Percentiles rank a stretch among this genome's conserved stretches.
phyloP scores from a whole-genome alignment of 2,329 filamentous ascomycete species.

The Fusarium succisae region DNA sequence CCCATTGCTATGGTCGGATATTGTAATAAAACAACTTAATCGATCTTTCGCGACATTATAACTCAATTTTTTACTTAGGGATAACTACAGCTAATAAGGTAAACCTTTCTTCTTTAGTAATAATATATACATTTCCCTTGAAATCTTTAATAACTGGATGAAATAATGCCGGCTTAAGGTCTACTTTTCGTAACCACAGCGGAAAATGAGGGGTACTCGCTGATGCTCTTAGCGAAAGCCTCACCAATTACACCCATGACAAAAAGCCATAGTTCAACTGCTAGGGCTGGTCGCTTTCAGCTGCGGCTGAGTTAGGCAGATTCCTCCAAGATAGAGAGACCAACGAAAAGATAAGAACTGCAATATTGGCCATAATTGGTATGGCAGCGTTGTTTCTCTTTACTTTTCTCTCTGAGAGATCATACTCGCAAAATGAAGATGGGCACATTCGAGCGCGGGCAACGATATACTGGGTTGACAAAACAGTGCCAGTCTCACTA shows the following conservation, averaged over 20 bases:
- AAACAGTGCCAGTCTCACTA: neutral
- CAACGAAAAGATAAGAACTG: neutral
- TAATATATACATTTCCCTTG: neutral
- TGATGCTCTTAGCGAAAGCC: neutral
- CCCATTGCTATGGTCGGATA: neutral
- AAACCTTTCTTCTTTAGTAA: no score
- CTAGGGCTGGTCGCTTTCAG: neutral
- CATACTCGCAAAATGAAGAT: neutral
- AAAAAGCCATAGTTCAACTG: neutral
- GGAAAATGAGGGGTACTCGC: neutral
- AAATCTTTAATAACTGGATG: neutral
- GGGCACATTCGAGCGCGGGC: neutral
- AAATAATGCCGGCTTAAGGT: neutral
- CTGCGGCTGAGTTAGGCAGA: neutral
- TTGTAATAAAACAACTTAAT: no score
- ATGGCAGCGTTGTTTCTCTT: accelerated
- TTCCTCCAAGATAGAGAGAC: accelerated
- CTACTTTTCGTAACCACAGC: neutral
- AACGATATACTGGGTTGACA: neutral
- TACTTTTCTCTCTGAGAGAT: no score
- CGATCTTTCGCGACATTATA: no score
- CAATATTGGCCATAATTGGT: accelerated
- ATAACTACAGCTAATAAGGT: no score
- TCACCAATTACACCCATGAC: neutral
- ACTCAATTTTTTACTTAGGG: no score